Evolutionary conservation across 805 yeast species (phyloP), one percentile per base, ranked within the genome.

Genomic region (Yamadazyma phyllophila): DNA sequence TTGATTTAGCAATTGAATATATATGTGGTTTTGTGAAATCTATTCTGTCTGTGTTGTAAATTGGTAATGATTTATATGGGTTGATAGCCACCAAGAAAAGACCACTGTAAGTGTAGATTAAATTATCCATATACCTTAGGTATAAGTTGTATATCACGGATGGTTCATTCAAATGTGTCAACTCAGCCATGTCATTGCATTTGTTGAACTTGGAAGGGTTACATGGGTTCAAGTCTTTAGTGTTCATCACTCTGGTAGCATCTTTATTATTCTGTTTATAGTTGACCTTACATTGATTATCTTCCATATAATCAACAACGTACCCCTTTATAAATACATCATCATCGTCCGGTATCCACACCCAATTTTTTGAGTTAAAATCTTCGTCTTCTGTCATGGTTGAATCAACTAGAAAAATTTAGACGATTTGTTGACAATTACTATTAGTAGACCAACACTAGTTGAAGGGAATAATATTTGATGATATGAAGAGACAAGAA

Each of bases 31-130:
- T 12, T 24, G 32, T 3, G 38, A 73, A 61, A 10, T 76, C 69
- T 39, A 89, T 71, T 41, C 76, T 72, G 38, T 78, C 81, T 12
- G 69, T 69, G 41, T 77, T 82, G 62, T 92, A 92, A 24, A 91
- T 83, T 24, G 85, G 81, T 13, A 94, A 67, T 41, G 74, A 63
- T 57, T 81, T 80, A 69, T 94, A 94, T 0, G 99, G 99, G 58
- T 94, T 94, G 41, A 94, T 82, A 0, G 99, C 97, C 11, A 94
- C 99, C 52, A 94, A 72, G 58, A 94, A 94, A 7, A 94, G 77
- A 4, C 99, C 99, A 0, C 97, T 91, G 61, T 90, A 90, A 0
- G 99, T 94, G 67, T 92, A 89, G 41, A 94, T 91, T 57, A 78
- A 60, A 61, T 89, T 95, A 51, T 83, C 84, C 48, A 69, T 62